Percentiles rank a stretch among this genome's conserved stretches.
These are phyloP conservation scores for Coniophora puteana DNA, from an alignment of 1,284 basidiomycete genomes.

Conservation along the genomic window DNA sequence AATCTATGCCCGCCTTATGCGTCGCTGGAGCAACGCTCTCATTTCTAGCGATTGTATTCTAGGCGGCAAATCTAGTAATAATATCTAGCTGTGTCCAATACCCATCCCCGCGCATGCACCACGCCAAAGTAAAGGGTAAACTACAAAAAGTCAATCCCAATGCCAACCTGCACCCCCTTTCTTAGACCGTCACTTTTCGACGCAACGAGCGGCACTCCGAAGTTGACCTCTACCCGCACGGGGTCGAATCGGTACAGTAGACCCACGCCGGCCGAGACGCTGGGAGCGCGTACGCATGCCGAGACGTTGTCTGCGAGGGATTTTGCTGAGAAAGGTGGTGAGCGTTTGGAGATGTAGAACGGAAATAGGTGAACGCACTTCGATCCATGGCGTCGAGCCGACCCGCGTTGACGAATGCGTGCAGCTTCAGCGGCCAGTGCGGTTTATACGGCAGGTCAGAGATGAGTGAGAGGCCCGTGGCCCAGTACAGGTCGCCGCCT, in stretches of 20 bases:
- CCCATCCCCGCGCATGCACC: too few relatives aligned
- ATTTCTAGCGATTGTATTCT: too few relatives aligned
- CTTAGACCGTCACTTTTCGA: conserved; percentile 74
- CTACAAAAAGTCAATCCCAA: conserved; percentile 85
- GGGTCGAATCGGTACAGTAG: conserved; percentile 89
- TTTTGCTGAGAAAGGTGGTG: conserved; percentile 28
- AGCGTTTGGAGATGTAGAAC: conserved; percentile 10
- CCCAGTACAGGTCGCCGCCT: conserved; percentile 90
- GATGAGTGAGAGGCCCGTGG: conserved; percentile 77
- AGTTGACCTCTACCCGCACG: conserved; percentile 86
- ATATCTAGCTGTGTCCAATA: too few relatives aligned
- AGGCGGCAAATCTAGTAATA: too few relatives aligned
- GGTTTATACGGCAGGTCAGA: conserved; percentile 76
- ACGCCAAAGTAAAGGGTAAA: too few relatives aligned
- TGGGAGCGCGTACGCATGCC: conserved; percentile 43
- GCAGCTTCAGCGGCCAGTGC: conserved; percentile 88
- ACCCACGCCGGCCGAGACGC: conserved; percentile 83
- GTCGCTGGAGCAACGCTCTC: too few relatives aligned
- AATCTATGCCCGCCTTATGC: too few relatives aligned
- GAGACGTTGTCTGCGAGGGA: conserved; percentile 37
- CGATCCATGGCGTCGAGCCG: conserved; percentile 66
- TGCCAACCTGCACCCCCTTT: conserved; percentile 87
- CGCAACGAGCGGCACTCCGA: conserved; percentile 84
- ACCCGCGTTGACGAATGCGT: conserved; percentile 85
- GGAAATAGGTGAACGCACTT: conserved; percentile 37